phyloP scores from a whole-genome alignment of 2,329 filamentous ascomycete species.

The Curvularia verruculosa region DNA sequence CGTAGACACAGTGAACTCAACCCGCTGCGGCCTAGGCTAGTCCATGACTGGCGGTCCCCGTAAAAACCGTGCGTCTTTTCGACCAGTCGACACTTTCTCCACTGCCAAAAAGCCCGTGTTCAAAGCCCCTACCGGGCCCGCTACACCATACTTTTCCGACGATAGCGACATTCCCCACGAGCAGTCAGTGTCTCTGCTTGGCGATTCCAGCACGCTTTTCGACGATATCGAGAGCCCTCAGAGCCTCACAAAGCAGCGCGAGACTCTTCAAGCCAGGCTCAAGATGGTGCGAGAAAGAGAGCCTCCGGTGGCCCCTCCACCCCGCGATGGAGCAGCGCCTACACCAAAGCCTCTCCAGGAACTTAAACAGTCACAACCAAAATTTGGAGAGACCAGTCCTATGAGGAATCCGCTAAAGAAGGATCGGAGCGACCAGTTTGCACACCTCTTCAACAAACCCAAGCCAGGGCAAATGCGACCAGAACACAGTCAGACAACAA shows the following conservation, averaged over 20 bases:
- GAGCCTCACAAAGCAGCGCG: constrained; percentile 2
- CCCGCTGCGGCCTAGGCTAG: not conserved
- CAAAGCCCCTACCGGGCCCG: constrained; percentile 13
- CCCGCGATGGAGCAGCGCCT: constrained; percentile 23
- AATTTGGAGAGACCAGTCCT: constrained; percentile 66
- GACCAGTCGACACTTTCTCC: constrained; percentile 43
- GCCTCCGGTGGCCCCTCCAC: constrained; percentile 48
- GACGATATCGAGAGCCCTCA: constrained; percentile 30
- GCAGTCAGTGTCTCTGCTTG: constrained; percentile 27
- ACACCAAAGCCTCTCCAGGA: constrained; percentile 42
- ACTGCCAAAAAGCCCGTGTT: constrained; percentile 43
- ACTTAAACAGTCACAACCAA: constrained; percentile 37
- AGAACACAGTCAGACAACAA: constrained; percentile 56
- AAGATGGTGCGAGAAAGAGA: constrained; percentile 61
- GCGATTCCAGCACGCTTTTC: constrained; percentile 46
- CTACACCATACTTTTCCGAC: constrained; percentile 7
- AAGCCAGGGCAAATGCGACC: constrained; percentile 56
- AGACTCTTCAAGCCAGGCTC: constrained; percentile 10
- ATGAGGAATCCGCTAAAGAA: constrained; percentile 57
- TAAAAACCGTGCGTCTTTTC: constrained; percentile 42
- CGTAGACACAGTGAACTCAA: not conserved
- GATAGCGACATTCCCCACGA: constrained; percentile 13
- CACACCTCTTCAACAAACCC: constrained; percentile 59
- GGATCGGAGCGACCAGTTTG: constrained; percentile 36
- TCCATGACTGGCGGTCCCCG: constrained; percentile 36